Evolutionary conservation across 2,329 filamentous ascomycete species (phyloP).

Genomic region (Cladorrhinum sp.): DNA sequence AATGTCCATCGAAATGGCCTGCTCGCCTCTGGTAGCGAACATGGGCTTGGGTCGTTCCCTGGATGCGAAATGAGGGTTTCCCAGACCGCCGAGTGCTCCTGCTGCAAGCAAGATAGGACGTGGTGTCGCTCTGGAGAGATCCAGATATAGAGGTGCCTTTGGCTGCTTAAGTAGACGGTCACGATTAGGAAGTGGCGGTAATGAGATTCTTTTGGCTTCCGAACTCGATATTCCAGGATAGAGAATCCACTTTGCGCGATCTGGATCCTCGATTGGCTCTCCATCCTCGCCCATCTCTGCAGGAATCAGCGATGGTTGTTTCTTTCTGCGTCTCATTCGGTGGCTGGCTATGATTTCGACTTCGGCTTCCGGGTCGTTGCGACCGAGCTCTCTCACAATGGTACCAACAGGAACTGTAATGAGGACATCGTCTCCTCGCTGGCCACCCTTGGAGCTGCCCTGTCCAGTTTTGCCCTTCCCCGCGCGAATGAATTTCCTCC

Average conservation of each 20-base stretch:
- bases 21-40: conserved; percentile 84
- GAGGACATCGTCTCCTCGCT: conserved; percentile 80
- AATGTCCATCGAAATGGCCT: conserved; percentile 72
- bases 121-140: conserved; percentile 73
- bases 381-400: conserved; percentile 75
- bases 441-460: conserved; percentile 69
- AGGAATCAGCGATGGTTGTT: conserved; percentile 7
- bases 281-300: conserved; percentile 38
- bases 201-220: conserved; percentile 56
- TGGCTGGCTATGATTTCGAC: conserved; percentile 41
- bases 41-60: conserved; percentile 72
- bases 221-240: conserved; percentile 74
- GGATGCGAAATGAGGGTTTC: conserved; percentile 89
- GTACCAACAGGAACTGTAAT: conserved; percentile 92
- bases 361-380: conserved; percentile 72
- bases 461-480: conserved; percentile 74
- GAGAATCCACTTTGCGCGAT: conserved; percentile 75
- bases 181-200: conserved; percentile 51
- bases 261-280: conserved; percentile 42
- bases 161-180: conserved; percentile 64
- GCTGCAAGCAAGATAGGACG: conserved; percentile 81
- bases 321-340: conserved; percentile 1
- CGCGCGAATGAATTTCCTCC: conserved; percentile 70
- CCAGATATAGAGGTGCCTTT: conserved; percentile 66
- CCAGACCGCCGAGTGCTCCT: conserved; percentile 83